phyloP scores from a whole-genome alignment of 1,139 yeast species.

The Geotrichum candidum region DNA sequence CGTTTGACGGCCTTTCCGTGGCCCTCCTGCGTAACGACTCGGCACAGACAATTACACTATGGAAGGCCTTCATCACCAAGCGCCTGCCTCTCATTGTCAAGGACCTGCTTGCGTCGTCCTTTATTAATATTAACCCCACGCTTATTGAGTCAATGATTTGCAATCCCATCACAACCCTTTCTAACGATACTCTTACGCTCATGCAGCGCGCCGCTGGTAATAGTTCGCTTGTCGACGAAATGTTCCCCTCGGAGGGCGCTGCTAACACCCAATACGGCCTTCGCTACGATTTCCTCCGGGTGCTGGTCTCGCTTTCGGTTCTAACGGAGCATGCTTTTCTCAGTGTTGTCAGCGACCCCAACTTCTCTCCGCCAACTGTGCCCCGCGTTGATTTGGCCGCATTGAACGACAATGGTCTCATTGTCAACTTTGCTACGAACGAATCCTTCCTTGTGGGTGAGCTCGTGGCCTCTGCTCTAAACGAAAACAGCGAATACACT shows the following conservation, averaged over 20 bases:
- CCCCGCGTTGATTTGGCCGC: conserved; percentile 12
- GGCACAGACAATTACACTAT: conserved; percentile 24
- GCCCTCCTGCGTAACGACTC: conserved; percentile 29
- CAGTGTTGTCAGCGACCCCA: conserved; percentile 43
- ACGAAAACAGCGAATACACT: conserved; percentile 28
- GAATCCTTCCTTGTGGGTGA: conserved; percentile 1
- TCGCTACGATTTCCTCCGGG: conserved; percentile 51
- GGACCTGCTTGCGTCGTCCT: conserved; percentile 15
- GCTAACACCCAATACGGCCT: conserved; percentile 46
- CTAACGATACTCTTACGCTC: conserved; percentile 25
- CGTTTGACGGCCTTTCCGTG: conserved; percentile 35
- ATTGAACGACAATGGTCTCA: conserved; percentile 9
- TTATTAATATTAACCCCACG: conserved; percentile 15
- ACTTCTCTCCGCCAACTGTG: conserved; percentile 13
- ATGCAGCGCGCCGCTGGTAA: conserved; percentile 23
- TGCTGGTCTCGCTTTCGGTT: conserved; percentile 44
- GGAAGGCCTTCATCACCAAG: conserved; percentile 32
- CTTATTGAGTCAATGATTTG: conserved; percentile 26
- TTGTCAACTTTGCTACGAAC: conserved; percentile 9
- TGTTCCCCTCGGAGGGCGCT: conserved; percentile 37
- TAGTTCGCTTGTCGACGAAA: conserved; percentile 33
- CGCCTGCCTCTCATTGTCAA: conserved; percentile 28
- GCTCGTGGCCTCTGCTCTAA: conserved; percentile 8
- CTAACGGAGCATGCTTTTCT: conserved; percentile 42
- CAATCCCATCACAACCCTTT: conserved; percentile 26